phyloP scores from a whole-genome alignment of 805 yeast species.

The Clavispora carvajalis region DNA sequence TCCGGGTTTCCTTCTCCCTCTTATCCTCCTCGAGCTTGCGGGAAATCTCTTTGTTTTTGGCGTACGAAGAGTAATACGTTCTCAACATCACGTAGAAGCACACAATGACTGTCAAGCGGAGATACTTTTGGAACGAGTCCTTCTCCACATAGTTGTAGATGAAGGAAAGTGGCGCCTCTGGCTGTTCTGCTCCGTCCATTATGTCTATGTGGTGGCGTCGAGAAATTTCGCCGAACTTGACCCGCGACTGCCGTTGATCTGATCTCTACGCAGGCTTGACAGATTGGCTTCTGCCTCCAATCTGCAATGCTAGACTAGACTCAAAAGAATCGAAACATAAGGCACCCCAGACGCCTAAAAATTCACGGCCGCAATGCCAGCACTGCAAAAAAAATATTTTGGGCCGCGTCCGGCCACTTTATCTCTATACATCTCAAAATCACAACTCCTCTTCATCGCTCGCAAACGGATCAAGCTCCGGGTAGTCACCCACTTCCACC shows the following conservation, averaged over 20 bases:
- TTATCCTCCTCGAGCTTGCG: conserved; percentile 44
- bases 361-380: too few species aligned
- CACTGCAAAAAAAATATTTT: too few species aligned
- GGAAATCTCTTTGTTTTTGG: conserved; percentile 50
- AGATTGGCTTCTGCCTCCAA: too few species aligned
- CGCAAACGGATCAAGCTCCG: conserved; percentile 41
- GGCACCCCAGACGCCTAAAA: too few species aligned
- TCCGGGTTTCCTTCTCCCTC: conserved; percentile 34
- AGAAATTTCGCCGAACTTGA: background rate
- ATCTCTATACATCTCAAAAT: too few species aligned
- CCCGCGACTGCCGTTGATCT: conserved; percentile 1
- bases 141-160: conserved; percentile 33
- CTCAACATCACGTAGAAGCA: conserved; percentile 61
- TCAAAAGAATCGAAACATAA: too few species aligned
- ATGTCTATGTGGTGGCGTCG: background rate
- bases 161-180: conserved; percentile 17
- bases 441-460: conserved; percentile 34
- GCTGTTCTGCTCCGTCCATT: background rate
- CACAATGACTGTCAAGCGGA: conserved; percentile 43
- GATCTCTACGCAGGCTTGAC: background rate
- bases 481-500: conserved; percentile 67
- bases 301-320: too few species aligned
- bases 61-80: conserved; percentile 49
- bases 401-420: too few species aligned
- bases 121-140: conserved; percentile 41